phyloP scores from a whole-genome alignment of 1,284 basidiomycete species.

The Prillingera fragicola region DNA sequence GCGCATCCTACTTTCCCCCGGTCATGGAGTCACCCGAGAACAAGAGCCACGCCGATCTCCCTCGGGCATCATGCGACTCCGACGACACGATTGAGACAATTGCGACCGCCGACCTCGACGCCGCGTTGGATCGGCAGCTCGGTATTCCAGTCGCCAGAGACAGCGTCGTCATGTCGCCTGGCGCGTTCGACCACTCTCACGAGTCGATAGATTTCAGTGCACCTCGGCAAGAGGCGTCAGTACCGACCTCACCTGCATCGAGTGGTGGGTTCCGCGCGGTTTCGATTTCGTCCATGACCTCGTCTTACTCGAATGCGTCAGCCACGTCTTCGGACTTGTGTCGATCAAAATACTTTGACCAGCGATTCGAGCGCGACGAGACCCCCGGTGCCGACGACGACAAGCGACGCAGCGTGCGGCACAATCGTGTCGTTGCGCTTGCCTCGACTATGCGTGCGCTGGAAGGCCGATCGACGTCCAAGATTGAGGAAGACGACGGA shows the following conservation, averaged over 20 bases:
- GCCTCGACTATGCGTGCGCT: not conserved
- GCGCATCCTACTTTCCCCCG: no score
- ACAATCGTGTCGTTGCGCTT: not conserved
- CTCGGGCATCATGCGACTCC: no score
- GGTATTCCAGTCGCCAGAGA: not conserved
- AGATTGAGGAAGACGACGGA: not conserved
- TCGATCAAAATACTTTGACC: not conserved
- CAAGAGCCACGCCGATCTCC: no score
- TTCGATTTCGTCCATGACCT: not conserved
- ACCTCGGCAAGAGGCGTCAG: not conserved
- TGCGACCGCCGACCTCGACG: no score
- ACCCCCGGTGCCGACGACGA: not conserved
- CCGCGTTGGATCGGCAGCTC: no score
- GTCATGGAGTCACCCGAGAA: no score
- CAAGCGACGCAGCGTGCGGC: not conserved
- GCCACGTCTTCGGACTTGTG: no score
- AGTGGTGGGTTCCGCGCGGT: not conserved
- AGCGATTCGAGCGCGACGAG: not conserved
- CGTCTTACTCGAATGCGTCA: not conserved
- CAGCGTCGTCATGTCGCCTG: not conserved
- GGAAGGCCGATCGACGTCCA: not conserved
- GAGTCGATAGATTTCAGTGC: not conserved
- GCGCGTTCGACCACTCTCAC: not conserved
- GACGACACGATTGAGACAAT: no score
- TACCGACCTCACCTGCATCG: not conserved